Percentiles rank a stretch among this genome's conserved stretches.
phyloP scores from a whole-genome alignment of 2,329 filamentous ascomycete genomes.

The Fusarium marasasianum region DNA sequence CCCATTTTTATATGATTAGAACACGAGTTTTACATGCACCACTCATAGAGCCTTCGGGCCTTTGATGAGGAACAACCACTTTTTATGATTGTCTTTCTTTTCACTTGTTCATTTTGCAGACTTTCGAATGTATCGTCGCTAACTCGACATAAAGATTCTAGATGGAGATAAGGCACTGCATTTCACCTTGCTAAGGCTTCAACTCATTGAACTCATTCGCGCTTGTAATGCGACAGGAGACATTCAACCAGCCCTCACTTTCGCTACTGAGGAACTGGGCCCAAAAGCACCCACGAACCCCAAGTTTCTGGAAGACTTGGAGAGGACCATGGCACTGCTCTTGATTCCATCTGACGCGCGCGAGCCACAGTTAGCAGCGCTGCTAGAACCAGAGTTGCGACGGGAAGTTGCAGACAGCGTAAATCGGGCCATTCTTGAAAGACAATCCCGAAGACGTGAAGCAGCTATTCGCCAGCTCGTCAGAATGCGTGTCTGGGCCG shows the following conservation, averaged over 20 bases:
- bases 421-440: constrained; percentile 85
- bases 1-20: constrained; percentile 84
- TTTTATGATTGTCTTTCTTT: constrained; percentile 50
- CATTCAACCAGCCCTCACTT: constrained; percentile 81
- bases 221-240: constrained; percentile 76
- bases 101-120: neutral
- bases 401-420: constrained; percentile 86
- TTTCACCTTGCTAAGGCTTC: constrained; percentile 88
- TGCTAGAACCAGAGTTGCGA: constrained; percentile 83
- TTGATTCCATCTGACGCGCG: constrained; percentile 87
- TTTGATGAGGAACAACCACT: constrained; percentile 89
- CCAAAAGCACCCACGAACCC: constrained; percentile 84
- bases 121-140: neutral
- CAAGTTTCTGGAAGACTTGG: constrained; percentile 85
- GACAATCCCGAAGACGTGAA: constrained; percentile 77
- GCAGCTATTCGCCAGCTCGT: constrained; percentile 85
- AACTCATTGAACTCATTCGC: constrained; percentile 93
- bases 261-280: constrained; percentile 87
- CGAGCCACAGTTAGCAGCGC: constrained; percentile 75
- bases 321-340: constrained; percentile 91
- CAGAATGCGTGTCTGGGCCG: constrained; percentile 85
- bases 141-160: constrained; percentile 72
- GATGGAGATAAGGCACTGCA: constrained; percentile 85
- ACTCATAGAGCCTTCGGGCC: constrained; percentile 92
- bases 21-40: constrained; percentile 95